A percentile compares a stretch with the other conserved stretches of the same genome.
Evolutionary conservation across 2,329 filamentous ascomycete genomes (phyloP).

Genomic region (Lachnellula arida): DNA sequence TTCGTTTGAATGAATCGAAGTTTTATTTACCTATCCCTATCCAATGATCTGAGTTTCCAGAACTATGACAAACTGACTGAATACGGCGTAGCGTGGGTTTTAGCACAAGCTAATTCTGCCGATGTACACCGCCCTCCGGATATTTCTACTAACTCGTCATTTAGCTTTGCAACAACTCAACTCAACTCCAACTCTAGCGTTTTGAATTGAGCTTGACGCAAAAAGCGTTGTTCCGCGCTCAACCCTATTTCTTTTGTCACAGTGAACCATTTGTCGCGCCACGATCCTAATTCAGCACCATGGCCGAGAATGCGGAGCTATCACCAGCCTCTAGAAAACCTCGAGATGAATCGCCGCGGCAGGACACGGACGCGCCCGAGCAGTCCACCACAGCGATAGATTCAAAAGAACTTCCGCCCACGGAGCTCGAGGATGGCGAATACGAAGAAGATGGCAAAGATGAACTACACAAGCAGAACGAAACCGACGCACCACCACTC

Average conservation of each 20-base stretch:
- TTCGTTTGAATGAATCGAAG: too few relatives aligned
- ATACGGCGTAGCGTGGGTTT: not conserved
- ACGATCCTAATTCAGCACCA: too few relatives aligned
- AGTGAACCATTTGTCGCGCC: too few relatives aligned
- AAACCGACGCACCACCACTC: conserved; percentile 39
- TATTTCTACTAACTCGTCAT: not conserved
- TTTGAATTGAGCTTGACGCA: too few relatives aligned
- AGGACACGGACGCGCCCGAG: not conserved
- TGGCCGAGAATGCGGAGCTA: too few relatives aligned
- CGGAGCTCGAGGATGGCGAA: conserved; percentile 27
- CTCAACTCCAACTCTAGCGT: too few relatives aligned
- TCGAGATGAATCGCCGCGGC: not conserved
- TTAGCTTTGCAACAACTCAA: too few relatives aligned
- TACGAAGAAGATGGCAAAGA: conserved; percentile 2
- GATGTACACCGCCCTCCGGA: not conserved
- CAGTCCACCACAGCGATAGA: not conserved
- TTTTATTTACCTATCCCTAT: too few relatives aligned
- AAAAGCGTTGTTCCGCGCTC: too few relatives aligned
- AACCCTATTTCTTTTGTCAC: too few relatives aligned
- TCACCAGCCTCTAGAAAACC: not conserved
- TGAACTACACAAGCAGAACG: conserved; percentile 8
- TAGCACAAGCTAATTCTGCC: not conserved
- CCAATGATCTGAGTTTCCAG: too few relatives aligned
- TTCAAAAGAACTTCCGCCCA: not conserved
- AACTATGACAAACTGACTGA: too few relatives aligned